Conservation (phyloP, 2,329 filamentous ascomycete genomes). For the Madurella mycetomatis region DNA sequence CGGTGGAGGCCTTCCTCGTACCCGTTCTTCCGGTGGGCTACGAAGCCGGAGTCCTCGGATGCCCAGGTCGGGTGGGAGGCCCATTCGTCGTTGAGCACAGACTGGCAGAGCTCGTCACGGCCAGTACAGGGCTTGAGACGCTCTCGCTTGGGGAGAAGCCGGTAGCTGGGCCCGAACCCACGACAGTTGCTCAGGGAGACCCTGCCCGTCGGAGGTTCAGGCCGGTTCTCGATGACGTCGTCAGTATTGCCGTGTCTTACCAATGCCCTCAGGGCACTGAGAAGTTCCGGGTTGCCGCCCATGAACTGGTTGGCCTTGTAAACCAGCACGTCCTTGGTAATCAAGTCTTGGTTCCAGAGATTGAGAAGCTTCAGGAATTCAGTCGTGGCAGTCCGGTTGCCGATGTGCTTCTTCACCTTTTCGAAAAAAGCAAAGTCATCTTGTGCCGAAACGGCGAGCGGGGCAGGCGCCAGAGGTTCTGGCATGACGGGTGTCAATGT, state of each 20-base stretch:
- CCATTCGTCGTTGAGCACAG: constrained; percentile 96
- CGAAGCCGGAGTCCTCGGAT: constrained; percentile 95
- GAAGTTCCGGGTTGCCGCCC: constrained; percentile 81
- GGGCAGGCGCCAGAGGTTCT: constrained; percentile 75
- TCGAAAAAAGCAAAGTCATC: constrained; percentile 96
- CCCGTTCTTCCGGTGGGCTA: constrained; percentile 93
- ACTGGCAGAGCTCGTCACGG: constrained; percentile 88
- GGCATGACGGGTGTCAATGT: constrained; percentile 85
- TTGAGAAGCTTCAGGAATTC: constrained; percentile 98
- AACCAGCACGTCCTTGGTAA: constrained; percentile 77
- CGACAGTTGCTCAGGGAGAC: constrained; percentile 95
- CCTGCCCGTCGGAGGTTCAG: constrained; percentile 69
- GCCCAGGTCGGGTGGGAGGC: constrained; percentile 98
- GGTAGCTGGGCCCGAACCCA: constrained; percentile 92
- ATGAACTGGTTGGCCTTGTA: constrained; percentile 83
- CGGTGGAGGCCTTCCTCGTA: constrained; percentile 92
- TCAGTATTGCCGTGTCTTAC: constrained; percentile 74
- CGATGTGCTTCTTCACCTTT: constrained; percentile 90
- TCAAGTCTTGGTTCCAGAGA: constrained; percentile 86
- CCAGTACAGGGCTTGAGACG: constrained; percentile 89
- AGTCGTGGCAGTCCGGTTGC: constrained; percentile 86
- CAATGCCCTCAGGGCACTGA: constrained; percentile 81
- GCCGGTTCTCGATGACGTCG: constrained; percentile 72
- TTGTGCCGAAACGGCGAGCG: constrained; percentile 66
- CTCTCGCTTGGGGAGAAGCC: constrained; percentile 84